phyloP scores from a whole-genome alignment of 768 basidiomycete species.

The Psilocybe cubensis region DNA sequence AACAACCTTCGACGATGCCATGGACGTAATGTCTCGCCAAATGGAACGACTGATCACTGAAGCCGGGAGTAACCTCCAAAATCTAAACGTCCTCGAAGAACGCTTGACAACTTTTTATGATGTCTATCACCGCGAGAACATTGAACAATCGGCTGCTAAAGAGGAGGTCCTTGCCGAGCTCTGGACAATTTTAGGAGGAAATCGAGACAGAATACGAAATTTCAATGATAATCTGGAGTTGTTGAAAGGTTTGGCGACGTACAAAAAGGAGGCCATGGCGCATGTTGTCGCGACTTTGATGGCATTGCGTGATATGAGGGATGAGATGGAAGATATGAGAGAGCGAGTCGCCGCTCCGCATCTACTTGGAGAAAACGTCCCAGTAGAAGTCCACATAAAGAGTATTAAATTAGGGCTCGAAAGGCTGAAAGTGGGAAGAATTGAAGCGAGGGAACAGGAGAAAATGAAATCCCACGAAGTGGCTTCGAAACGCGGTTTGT shows the following conservation, averaged over 20 bases:
- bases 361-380: constrained; percentile 59
- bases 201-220: constrained; percentile 49
- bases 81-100: constrained; percentile 67
- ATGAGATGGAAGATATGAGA: constrained; percentile 77
- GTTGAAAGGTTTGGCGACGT: constrained; percentile 56
- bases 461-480: constrained; percentile 41
- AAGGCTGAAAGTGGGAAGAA: constrained; percentile 60
- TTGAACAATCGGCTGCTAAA: constrained; percentile 43
- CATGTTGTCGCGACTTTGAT: constrained; percentile 73
- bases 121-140: constrained; percentile 61
- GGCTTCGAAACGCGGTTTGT: constrained; percentile 18
- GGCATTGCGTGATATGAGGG: constrained; percentile 63
- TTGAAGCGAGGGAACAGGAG: constrained; percentile 51
- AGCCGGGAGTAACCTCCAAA: constrained; percentile 56
- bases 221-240: constrained; percentile 56
- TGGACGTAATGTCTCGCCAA: constrained; percentile 57
- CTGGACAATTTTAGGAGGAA: constrained; percentile 74
- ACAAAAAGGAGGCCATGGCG: constrained; percentile 61
- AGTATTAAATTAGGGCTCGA: constrained; percentile 69
- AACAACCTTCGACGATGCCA: constrained; percentile 61
- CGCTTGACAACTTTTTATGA: constrained; percentile 60
- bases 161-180: constrained; percentile 63
- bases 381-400: constrained; percentile 76
- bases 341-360: constrained; percentile 74
- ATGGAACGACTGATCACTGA: constrained; percentile 67